Conservation (phyloP, 768 basidiomycete genomes). For the Phlebiopsis flavidoalba region DNA sequence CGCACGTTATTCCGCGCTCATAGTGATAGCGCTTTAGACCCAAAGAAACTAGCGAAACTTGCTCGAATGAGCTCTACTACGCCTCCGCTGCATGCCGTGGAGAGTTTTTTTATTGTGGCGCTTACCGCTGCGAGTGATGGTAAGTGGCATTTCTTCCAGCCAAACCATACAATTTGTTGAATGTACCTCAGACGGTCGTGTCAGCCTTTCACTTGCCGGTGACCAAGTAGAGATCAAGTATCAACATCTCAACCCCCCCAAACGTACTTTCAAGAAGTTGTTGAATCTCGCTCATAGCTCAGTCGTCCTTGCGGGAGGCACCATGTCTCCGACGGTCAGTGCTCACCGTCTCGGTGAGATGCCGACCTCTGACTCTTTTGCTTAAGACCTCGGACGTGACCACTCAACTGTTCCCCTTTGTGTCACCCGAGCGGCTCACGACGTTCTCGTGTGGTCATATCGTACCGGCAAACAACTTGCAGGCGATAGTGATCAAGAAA, state of each 20-base stretch:
- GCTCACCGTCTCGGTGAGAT: not conserved
- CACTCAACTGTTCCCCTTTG: slow-evolving; percentile 68
- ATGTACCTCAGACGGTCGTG: slow-evolving; percentile 59
- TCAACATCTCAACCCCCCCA: slow-evolving; percentile 87
- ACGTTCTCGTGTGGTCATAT: slow-evolving; percentile 93
- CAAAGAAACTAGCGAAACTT: slow-evolving; percentile 21
- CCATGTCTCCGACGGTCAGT: slow-evolving; percentile 95
- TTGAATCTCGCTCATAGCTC: slow-evolving; percentile 76
- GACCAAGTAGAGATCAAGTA: slow-evolving; percentile 73
- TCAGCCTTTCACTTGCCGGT: slow-evolving; percentile 43
- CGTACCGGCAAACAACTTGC: slow-evolving; percentile 75
- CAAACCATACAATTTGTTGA: not conserved
- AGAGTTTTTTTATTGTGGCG: slow-evolving; percentile 75
- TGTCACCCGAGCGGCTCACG: slow-evolving; percentile 57
- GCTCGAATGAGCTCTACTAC: slow-evolving; percentile 34
- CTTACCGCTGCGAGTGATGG: slow-evolving; percentile 78
- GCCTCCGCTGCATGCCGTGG: slow-evolving; percentile 76
- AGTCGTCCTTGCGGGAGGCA: slow-evolving; percentile 92
- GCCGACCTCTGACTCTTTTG: not conserved
- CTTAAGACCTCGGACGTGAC: slow-evolving; percentile 81
- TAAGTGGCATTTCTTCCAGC: slow-evolving; percentile 18
- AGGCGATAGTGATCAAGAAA: slow-evolving; percentile 64
- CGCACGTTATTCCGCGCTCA: too few species aligned
- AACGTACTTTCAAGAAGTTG: slow-evolving; percentile 62
- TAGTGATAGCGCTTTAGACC: slow-evolving; percentile 11